A percentile compares a stretch with the other conserved stretches of the same genome.
Evolutionary conservation across 1,139 yeast genomes (phyloP).

Genomic region (Hanseniaspora gamundiae): DNA sequence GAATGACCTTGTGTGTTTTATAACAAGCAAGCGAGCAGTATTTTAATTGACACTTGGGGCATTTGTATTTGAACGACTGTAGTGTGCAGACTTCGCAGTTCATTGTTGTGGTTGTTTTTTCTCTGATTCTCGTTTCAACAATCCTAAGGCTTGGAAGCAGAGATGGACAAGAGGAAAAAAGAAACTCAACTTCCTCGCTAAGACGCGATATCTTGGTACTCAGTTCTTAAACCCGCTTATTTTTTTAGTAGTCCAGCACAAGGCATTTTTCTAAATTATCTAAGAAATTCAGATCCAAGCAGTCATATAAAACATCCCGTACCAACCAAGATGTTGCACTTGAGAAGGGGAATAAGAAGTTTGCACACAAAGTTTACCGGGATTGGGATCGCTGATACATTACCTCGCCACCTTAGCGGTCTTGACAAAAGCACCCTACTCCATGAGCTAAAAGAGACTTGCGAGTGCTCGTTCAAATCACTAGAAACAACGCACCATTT

Average conservation of each 20-base stretch:
- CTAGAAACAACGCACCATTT: not conserved
- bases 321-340: not conserved
- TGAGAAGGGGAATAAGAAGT: not conserved
- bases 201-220: too few relatives aligned
- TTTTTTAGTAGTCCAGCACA: too few relatives aligned
- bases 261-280: not conserved
- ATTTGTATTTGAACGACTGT: constrained; percentile 40
- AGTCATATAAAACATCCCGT: too few relatives aligned
- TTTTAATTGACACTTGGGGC: constrained; percentile 41
- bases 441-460: not conserved
- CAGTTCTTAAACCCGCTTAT: too few relatives aligned
- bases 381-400: not conserved
- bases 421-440: too few relatives aligned
- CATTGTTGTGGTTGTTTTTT: not conserved
- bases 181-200: too few relatives aligned
- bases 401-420: not conserved
- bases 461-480: not conserved
- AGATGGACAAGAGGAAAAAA: too few relatives aligned
- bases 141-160: too few relatives aligned
- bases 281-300: not conserved
- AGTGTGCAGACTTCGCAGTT: constrained; percentile 36
- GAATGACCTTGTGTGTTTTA: constrained; percentile 35
- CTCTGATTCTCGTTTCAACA: not conserved
- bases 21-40: constrained; percentile 51
- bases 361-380: not conserved